Conservation (phyloP, 2,329 filamentous ascomycete genomes). For the Colletotrichum godetiae region DNA sequence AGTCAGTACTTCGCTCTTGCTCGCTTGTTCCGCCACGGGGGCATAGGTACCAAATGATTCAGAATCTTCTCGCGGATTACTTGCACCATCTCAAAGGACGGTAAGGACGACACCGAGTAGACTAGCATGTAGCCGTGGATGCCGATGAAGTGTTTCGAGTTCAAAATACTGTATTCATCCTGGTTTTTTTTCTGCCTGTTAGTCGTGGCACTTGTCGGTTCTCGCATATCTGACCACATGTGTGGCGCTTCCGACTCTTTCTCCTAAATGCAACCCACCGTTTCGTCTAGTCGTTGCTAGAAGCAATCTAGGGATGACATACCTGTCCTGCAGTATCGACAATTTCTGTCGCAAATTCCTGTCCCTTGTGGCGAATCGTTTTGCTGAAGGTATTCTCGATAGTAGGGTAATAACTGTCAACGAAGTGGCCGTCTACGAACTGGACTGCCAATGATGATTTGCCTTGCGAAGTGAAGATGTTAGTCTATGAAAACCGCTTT, state of each 20-base stretch:
- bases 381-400: slow-evolving; percentile 99
- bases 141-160: slow-evolving; percentile 98
- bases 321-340: slow-evolving; percentile 98
- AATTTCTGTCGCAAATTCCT: slow-evolving; percentile 96
- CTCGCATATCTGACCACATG: background rate
- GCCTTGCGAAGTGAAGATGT: slow-evolving; percentile 63
- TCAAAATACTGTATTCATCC: slow-evolving; percentile 99
- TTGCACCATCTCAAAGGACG: slow-evolving; percentile 97
- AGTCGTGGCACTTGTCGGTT: slow-evolving; percentile 12
- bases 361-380: slow-evolving; percentile 90
- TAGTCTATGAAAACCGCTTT: background rate
- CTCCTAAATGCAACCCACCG: background rate
- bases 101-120: slow-evolving; percentile 94
- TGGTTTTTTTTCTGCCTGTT: slow-evolving; percentile 48
- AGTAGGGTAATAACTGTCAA: slow-evolving; percentile 98
- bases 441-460: slow-evolving; percentile 98
- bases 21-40: background rate
- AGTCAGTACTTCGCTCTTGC: slow-evolving; percentile 1
- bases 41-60: slow-evolving; percentile 80
- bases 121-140: slow-evolving; percentile 99
- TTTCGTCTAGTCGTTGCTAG: background rate
- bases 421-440: slow-evolving; percentile 97
- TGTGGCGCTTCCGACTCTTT: background rate
- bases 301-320: slow-evolving; percentile 42
- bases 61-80: slow-evolving; percentile 98